phyloP scores from a whole-genome alignment of 1,284 basidiomycete genomes.

The Apiotrichum akiyoshidainum region DNA sequence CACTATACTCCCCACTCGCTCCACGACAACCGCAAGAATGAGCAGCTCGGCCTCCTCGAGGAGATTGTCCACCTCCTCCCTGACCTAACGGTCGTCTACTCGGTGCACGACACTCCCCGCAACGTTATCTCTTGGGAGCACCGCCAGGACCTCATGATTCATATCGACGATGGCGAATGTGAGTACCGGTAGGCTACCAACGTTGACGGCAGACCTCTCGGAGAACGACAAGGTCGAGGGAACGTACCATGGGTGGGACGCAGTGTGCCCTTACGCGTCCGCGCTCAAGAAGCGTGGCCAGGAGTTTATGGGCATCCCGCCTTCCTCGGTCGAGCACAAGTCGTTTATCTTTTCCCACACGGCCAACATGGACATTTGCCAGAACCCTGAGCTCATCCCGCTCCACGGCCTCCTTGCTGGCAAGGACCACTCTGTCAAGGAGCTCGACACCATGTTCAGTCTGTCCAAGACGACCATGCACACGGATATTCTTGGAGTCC shows the following conservation, averaged over 20 bases:
- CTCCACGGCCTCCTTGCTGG: conserved; percentile 40
- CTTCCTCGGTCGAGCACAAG: conserved; percentile 18
- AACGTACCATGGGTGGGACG: conserved; percentile 29
- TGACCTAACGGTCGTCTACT: conserved; percentile 41
- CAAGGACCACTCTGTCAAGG: conserved; percentile 24
- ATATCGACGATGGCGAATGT: conserved; percentile 53
- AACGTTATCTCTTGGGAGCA: conserved; percentile 54
- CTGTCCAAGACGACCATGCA: conserved; percentile 45
- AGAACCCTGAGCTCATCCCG: conserved; percentile 34
- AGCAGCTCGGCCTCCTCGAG: conserved; percentile 20
- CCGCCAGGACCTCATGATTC: conserved; percentile 50
- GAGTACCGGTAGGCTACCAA: conserved; percentile 23
- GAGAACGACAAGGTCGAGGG: conserved; percentile 23
- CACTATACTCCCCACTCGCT: too few relatives aligned
- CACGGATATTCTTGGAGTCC: conserved; percentile 46
- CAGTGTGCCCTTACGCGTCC: conserved; percentile 24
- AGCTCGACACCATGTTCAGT: conserved; percentile 41
- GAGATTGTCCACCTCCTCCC: conserved; percentile 38
- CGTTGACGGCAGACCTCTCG: too few relatives aligned
- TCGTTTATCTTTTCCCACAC: conserved; percentile 39
- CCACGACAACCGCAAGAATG: too few relatives aligned
- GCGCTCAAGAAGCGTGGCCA: not conserved
- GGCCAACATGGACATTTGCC: conserved; percentile 39
- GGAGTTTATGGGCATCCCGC: not conserved
- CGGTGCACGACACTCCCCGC: conserved; percentile 52